Base-by-base conservation (phyloP, 352 stramenopile genomes). In the Phytophthora sojae region DNA sequence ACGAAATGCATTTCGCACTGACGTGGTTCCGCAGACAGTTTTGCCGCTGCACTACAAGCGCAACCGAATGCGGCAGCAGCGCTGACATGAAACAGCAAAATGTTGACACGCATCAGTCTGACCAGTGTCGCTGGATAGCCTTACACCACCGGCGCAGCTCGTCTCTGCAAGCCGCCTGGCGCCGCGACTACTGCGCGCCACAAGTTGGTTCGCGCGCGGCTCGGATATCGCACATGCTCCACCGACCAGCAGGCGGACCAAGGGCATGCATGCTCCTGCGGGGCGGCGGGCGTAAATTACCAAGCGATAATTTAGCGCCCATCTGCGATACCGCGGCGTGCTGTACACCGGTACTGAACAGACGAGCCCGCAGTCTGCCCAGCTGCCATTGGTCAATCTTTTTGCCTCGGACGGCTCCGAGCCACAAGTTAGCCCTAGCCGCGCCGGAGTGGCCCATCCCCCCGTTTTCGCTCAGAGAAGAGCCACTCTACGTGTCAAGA, bases 331-430 rank as follows among this genome's bases (percentile, higher is more conserved):
- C 68, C 39, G 54, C 57, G 11, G 52, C 57, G 53, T 45, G 69
- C 63, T 49, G 68, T 76, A 72, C 26, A 30, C 35, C 42, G 61
- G 56, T 63, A 75, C 29, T 65, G 49, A 56, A 32, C 73, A 81
- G 69, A 77, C 69, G 63, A 69, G 74, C 15, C 69, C 39, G 37
- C 29, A 29, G 58, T 26, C 63, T 69, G 5, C 26, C 29, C 69
- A 77, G 73, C 73, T 80, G 69, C 73, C 19, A 80, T 80, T 80
- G 73, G 69, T 77, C 64, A 68, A 68, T 75, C 32, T 72, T 77
- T 69, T 45, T 44, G 12, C 12, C 19, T 42, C 14, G 37, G 51
- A 55, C n/a, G n/a, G 25, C 51, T 66, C 56, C 54, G 65, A 73
- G 57, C 74, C 74, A 81, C 70, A 81, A 67, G 66, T 64, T 74